phyloP scores from a whole-genome alignment of 2,329 filamentous ascomycete species.

The Scedosporium apiospermum region DNA sequence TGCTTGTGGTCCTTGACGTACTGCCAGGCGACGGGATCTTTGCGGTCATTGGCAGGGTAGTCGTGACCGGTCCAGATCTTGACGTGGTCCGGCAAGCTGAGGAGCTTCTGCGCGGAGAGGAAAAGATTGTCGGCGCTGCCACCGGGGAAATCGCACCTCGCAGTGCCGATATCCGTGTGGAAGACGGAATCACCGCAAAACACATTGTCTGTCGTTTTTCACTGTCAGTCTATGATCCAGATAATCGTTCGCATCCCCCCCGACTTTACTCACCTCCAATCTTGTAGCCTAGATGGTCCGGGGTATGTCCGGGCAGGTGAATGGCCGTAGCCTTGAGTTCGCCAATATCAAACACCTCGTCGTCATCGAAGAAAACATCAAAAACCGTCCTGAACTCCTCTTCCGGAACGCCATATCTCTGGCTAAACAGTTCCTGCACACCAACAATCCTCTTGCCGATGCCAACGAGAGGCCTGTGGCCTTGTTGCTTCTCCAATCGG shows the following conservation, averaged over 20 bases:
- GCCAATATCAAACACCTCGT: constrained; percentile 43
- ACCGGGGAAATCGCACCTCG: constrained; percentile 45
- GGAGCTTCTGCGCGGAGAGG: constrained; percentile 29
- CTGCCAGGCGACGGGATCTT: constrained; percentile 26
- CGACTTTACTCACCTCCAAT: constrained; percentile 35
- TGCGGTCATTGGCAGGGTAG: constrained; percentile 31
- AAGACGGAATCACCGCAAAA: constrained; percentile 47
- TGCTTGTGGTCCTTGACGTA: constrained; percentile 35
- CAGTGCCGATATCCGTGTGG: constrained; percentile 40
- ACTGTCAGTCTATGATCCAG: not conserved
- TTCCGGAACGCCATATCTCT: constrained; percentile 33
- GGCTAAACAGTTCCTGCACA: constrained; percentile 40
- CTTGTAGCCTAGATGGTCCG: constrained; percentile 50
- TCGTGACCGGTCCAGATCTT: constrained; percentile 47
- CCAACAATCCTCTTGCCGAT: constrained; percentile 44
- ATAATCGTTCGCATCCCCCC: constrained; percentile 15
- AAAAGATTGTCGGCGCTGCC: constrained; percentile 35
- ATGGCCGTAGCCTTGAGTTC: constrained; percentile 32
- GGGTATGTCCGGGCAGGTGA: constrained; percentile 51
- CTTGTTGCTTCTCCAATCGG: constrained; percentile 25
- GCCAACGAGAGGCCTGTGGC: constrained; percentile 32
- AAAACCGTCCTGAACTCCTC: constrained; percentile 38
- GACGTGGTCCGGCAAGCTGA: constrained; percentile 30
- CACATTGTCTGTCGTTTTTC: constrained; percentile 24
- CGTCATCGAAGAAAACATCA: constrained; percentile 42